phyloP scores from a whole-genome alignment of 1,284 basidiomycete genomes.

The Puccinia hordei region DNA sequence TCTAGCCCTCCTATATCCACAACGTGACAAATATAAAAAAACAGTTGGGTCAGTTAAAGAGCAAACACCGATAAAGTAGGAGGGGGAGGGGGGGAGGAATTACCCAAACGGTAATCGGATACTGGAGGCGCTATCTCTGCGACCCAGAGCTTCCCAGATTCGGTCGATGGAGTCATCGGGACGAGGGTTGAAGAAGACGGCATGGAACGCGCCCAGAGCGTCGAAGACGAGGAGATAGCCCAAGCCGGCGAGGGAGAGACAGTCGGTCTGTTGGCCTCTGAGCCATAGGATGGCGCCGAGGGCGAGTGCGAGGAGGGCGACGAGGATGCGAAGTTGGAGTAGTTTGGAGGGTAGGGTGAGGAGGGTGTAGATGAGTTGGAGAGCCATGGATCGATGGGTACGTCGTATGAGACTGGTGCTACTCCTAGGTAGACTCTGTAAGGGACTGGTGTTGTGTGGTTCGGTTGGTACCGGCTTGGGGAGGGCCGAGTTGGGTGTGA shows the following conservation, averaged over 20 bases:
- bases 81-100: neutral
- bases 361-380: constrained; percentile 53
- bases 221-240: constrained; percentile 98
- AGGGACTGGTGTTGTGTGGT: constrained; percentile 35
- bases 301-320: constrained; percentile 62
- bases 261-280: constrained; percentile 83
- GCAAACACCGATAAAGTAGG: constrained; percentile 14
- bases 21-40: too few relatives aligned
- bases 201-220: constrained; percentile 63
- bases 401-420: constrained; percentile 51
- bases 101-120: constrained; percentile 70
- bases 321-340: constrained; percentile 60
- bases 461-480: constrained; percentile 52
- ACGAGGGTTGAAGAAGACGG: constrained; percentile 62
- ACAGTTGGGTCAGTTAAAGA: too few relatives aligned
- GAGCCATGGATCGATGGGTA: constrained; percentile 55
- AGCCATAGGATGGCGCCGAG: constrained; percentile 75
- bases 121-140: constrained; percentile 53
- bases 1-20: constrained; percentile 72
- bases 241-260: constrained; percentile 80
- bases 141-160: constrained; percentile 17
- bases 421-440: constrained; percentile 34
- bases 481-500: constrained; percentile 39
- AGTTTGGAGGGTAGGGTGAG: constrained; percentile 58
- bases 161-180: constrained; percentile 52